phyloP scores from a whole-genome alignment of 805 yeast genomes.

The Metschnikowia picachoensis region DNA sequence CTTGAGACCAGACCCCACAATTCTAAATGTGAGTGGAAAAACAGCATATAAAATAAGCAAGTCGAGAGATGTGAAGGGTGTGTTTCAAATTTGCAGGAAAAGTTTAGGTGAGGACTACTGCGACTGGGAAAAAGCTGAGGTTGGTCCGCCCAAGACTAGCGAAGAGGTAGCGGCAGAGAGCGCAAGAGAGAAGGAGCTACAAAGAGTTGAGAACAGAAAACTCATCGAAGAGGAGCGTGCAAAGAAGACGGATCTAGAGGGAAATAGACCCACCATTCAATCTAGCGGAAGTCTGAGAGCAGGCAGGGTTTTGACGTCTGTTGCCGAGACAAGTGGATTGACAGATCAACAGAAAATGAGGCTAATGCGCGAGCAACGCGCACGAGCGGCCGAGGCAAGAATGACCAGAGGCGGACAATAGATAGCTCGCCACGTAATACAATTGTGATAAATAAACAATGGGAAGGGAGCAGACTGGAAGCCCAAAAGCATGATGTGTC shows the following conservation, averaged over 20 bases:
- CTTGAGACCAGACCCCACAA: slow-evolving; percentile 68
- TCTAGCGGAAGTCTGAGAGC: slow-evolving; percentile 34
- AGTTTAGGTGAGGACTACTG: slow-evolving; percentile 65
- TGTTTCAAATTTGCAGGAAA: slow-evolving; percentile 66
- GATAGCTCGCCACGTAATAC: no score
- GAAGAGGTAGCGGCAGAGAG: slow-evolving; percentile 51
- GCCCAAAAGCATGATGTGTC: no score
- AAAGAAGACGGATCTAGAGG: slow-evolving; percentile 31
- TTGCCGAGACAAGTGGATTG: slow-evolving; percentile 53
- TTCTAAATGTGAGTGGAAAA: slow-evolving; percentile 49
- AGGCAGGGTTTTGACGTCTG: slow-evolving; percentile 12
- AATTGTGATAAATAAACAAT: no score
- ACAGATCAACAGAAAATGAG: slow-evolving; percentile 70
- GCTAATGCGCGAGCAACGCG: slow-evolving; percentile 90
- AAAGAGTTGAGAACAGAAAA: slow-evolving; percentile 35
- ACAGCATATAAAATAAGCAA: slow-evolving; percentile 67
- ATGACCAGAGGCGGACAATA: slow-evolving; percentile 25
- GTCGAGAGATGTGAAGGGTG: slow-evolving; percentile 41
- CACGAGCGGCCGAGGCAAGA: slow-evolving; percentile 94
- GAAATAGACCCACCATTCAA: slow-evolving; percentile 29
- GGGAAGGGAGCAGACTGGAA: no score
- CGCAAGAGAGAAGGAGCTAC: slow-evolving; percentile 29
- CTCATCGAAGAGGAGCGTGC: slow-evolving; percentile 44
- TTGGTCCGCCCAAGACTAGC: slow-evolving; percentile 56
- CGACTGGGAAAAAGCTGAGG: slow-evolving; percentile 67